These are phyloP conservation scores for Globisporangium canariense DNA, from an alignment of 352 stramenopile species.

Conservation along the genomic window DNA sequence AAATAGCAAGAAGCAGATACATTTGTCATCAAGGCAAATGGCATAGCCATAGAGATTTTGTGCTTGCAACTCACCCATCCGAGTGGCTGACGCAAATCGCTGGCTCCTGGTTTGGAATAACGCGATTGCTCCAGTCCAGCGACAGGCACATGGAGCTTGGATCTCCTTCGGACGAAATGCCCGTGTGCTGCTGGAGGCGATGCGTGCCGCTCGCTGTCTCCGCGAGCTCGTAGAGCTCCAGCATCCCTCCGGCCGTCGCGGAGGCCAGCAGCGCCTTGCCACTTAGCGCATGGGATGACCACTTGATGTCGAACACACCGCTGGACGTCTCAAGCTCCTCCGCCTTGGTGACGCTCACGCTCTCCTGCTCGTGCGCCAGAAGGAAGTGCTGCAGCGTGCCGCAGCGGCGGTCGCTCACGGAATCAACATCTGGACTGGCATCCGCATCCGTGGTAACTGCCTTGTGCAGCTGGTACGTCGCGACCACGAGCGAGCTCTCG, in stretches of 20 bases:
- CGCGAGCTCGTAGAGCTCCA: constrained; percentile 62
- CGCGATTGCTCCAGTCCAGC: constrained; percentile 82
- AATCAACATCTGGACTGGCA: constrained; percentile 8
- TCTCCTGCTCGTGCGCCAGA: constrained; percentile 28
- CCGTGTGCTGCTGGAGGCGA: constrained; percentile 33
- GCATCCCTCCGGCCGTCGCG: constrained; percentile 54
- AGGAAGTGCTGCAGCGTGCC: constrained; percentile 71
- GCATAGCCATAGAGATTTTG: too few relatives aligned
- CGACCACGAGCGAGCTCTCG: constrained; percentile 63
- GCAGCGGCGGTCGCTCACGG: constrained; percentile 37
- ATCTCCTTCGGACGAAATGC: constrained; percentile 31
- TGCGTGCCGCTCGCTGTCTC: constrained; percentile 4
- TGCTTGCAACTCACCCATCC: constrained; percentile 49
- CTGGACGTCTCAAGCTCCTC: constrained; percentile 46
- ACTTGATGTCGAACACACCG: constrained; percentile 86
- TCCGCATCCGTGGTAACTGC: constrained; percentile 11
- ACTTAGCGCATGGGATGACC: constrained; percentile 47
- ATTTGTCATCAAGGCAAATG: not conserved
- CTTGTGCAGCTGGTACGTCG: constrained; percentile 85
- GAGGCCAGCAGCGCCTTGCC: constrained; percentile 54
- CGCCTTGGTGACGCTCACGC: constrained; percentile 40
- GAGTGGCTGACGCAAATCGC: constrained; percentile 79
- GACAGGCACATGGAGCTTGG: constrained; percentile 73
- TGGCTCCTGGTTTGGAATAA: constrained; percentile 39
- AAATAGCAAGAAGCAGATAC: not conserved